Evolutionary conservation across 179 eudicot genomes (phyloP).

Genomic region (Sideroxylon spinosum): DNA sequence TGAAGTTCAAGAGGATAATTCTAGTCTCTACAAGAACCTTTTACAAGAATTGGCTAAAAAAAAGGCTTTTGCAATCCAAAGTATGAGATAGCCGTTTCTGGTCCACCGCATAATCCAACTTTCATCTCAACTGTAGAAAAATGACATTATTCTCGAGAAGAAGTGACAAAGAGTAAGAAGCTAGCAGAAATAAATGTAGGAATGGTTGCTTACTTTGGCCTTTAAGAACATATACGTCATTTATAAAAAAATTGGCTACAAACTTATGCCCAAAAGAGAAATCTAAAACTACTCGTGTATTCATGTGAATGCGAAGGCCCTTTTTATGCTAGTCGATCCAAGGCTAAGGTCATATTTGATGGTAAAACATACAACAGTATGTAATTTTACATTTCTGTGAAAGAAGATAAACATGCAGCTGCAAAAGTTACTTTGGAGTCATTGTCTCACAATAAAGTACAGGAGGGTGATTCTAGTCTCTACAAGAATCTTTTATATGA

Average conservation of each 20-base stretch:
- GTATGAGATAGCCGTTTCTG: slow-evolving; percentile 48
- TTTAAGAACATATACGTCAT: too few species aligned
- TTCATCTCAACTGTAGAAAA: slow-evolving; percentile 57
- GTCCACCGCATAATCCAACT: slow-evolving; percentile 54
- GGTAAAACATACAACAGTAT: slow-evolving; percentile 46
- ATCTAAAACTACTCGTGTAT: slow-evolving; percentile 54
- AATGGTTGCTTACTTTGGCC: too few species aligned
- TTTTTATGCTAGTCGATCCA: slow-evolving; percentile 63
- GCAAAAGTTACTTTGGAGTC: slow-evolving; percentile 64
- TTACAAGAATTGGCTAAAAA: slow-evolving; percentile 58
- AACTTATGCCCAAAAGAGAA: slow-evolving; percentile 62
- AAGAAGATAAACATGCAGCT: slow-evolving; percentile 85
- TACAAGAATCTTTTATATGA: slow-evolving; percentile 74
- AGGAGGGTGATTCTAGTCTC: slow-evolving; percentile 58
- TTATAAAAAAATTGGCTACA: slow-evolving; percentile 67
- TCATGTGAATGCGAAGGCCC: slow-evolving; percentile 62
- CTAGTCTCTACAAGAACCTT: slow-evolving; percentile 55
- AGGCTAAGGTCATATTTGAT: slow-evolving; percentile 49
- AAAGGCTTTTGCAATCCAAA: slow-evolving; percentile 43
- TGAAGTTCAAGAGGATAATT: slow-evolving; percentile 57
- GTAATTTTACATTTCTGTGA: slow-evolving; percentile 51
- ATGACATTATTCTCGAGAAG: slow-evolving; percentile 41
- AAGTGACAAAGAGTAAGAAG: slow-evolving; percentile 65
- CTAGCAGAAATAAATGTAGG: slow-evolving; percentile 71
- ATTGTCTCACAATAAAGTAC: slow-evolving; percentile 32